Evolutionary conservation across 306 rosid genomes (phyloP).

Genomic region (Rosa persica): DNA sequence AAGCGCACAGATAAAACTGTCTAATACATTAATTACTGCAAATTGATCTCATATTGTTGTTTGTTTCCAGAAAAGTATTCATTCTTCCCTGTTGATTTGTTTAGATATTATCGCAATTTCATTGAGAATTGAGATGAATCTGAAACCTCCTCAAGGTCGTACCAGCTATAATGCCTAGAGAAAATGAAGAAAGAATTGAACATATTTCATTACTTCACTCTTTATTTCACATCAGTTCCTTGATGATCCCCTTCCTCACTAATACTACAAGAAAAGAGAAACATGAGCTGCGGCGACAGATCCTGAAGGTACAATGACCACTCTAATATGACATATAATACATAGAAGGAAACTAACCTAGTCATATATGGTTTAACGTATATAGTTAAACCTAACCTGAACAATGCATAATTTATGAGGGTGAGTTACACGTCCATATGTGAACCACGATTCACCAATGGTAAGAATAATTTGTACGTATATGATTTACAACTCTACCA

Average conservation of each 20-base stretch:
- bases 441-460: slow-evolving; percentile 83
- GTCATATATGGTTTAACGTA: slow-evolving; percentile 47
- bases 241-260: slow-evolving; percentile 11
- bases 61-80: slow-evolving; percentile 1
- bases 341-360: background rate
- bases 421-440: slow-evolving; percentile 45
- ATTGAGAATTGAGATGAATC: background rate
- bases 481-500: slow-evolving; percentile 49
- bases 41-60: slow-evolving; percentile 3
- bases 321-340: background rate
- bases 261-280: background rate
- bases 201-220: slow-evolving; percentile 28
- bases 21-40: slow-evolving; percentile 21
- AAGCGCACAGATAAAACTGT: slow-evolving; percentile 28
- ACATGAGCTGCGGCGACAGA: slow-evolving; percentile 10
- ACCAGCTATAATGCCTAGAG: background rate
- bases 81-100: background rate
- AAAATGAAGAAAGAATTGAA: slow-evolving; percentile 19
- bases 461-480: slow-evolving; percentile 15
- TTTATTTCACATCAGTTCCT: slow-evolving; percentile 37
- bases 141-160: background rate
- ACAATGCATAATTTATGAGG: slow-evolving; percentile 25
- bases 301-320: slow-evolving; percentile 25
- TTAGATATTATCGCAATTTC: background rate
- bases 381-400: slow-evolving; percentile 58